These are phyloP conservation scores for Butyriboletus appendiculatus DNA, from an alignment of 1,284 basidiomycete species.

Conservation along the genomic window DNA sequence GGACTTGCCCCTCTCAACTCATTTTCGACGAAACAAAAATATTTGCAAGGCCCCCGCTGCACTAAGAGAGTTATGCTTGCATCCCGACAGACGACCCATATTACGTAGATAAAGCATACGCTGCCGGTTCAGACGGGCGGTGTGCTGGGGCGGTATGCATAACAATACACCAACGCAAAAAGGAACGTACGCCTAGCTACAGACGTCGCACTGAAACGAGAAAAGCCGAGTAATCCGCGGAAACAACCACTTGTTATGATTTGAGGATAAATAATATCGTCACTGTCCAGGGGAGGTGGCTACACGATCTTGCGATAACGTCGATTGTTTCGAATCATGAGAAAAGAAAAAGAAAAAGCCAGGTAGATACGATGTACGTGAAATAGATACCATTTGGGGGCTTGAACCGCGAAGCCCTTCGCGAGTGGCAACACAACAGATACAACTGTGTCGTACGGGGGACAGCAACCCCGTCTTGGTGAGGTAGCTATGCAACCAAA, in stretches of 20 bases:
- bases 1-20: too few species aligned
- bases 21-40: too few species aligned
- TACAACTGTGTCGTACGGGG: slow-evolving; percentile 23
- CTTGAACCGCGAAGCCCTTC: slow-evolving; percentile 52
- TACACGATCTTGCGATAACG: slow-evolving; percentile 1
- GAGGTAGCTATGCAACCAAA: slow-evolving; percentile 28
- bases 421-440: slow-evolving; percentile 31
- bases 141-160: too few species aligned
- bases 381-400: slow-evolving; percentile 39
- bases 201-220: neutral
- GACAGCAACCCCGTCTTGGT: slow-evolving; percentile 8
- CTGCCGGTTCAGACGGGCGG: too few species aligned
- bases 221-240: slow-evolving; percentile 12
- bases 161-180: neutral
- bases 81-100: neutral
- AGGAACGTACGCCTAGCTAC: neutral
- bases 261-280: neutral
- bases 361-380: neutral
- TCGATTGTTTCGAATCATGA: slow-evolving; percentile 1
- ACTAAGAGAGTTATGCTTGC: too few species aligned
- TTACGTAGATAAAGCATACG: neutral
- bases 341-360: neutral
- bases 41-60: too few species aligned
- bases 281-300: neutral
- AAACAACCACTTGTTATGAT: neutral